phyloP scores from a whole-genome alignment of 2,329 filamentous ascomycete genomes.

The Cladosporium colombiae region DNA sequence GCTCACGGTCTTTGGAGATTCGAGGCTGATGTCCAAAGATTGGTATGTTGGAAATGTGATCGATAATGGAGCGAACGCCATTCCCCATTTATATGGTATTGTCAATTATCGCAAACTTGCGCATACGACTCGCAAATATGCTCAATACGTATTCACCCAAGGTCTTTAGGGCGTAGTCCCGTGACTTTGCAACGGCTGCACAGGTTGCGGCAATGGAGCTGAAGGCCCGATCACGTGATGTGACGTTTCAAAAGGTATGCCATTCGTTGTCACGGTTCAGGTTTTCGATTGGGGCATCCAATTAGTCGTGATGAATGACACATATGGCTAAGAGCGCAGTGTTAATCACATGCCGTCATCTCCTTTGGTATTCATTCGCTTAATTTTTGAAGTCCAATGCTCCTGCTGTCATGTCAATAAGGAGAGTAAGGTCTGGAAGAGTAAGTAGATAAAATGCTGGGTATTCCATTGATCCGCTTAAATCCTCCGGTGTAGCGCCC shows the following conservation, averaged over 20 bases:
- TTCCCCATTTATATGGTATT: neutral
- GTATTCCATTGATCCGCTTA: conserved; percentile 13
- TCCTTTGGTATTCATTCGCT: neutral
- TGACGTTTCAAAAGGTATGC: neutral
- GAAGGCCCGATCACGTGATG: neutral
- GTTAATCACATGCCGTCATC: neutral
- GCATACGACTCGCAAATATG: neutral
- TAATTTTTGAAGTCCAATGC: neutral
- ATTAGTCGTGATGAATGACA: neutral
- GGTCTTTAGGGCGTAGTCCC: neutral
- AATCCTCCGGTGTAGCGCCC: conserved; percentile 7
- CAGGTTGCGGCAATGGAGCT: neutral
- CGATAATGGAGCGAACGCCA: neutral
- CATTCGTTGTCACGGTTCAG: neutral
- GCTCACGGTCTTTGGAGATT: neutral
- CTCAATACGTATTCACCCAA: neutral
- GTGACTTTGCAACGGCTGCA: neutral
- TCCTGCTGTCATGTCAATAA: neutral
- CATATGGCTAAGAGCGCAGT: neutral
- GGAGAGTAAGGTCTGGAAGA: neutral
- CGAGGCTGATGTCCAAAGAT: neutral
- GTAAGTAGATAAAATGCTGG: conserved; percentile 2
- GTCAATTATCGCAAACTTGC: neutral
- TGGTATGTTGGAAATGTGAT: neutral
- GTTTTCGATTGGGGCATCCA: neutral